Evolutionary conservation across 495 filamentous ascomycete species (phyloP).

Genomic region (Penicillium manginii): DNA sequence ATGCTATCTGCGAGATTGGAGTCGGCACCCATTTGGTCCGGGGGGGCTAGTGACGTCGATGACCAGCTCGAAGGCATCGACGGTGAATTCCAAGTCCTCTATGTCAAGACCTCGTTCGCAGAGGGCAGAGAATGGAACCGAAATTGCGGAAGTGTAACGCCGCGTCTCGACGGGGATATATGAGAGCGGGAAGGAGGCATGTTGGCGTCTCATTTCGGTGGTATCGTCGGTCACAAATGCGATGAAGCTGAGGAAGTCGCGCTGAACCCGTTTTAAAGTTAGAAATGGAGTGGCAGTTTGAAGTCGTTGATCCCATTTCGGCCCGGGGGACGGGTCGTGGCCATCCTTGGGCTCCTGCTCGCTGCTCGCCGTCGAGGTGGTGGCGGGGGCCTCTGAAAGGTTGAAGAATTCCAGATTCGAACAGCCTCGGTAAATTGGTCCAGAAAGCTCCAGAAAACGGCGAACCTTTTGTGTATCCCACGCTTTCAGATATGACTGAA

Average conservation of each 20-base stretch:
- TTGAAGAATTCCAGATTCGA: slow-evolving; percentile 84
- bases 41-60: slow-evolving; percentile 53
- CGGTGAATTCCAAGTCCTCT: slow-evolving; percentile 64
- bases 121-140: slow-evolving; percentile 63
- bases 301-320: slow-evolving; percentile 39
- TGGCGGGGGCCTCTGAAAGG: slow-evolving; percentile 42
- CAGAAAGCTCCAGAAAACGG: slow-evolving; percentile 57
- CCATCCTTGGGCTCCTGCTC: slow-evolving; percentile 32
- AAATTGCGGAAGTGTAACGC: slow-evolving; percentile 63
- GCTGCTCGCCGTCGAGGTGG: slow-evolving; percentile 6
- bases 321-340: slow-evolving; percentile 35
- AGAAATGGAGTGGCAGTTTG: slow-evolving; percentile 57
- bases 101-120: slow-evolving; percentile 60
- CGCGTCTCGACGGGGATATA: slow-evolving; percentile 65
- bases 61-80: slow-evolving; percentile 69
- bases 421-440: slow-evolving; percentile 59
- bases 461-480: slow-evolving; percentile 57
- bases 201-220: slow-evolving; percentile 54
- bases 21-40: slow-evolving; percentile 35
- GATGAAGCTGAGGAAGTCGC: slow-evolving; percentile 71
- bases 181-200: slow-evolving; percentile 71
- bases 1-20: slow-evolving; percentile 47
- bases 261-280: slow-evolving; percentile 68
- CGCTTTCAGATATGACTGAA: slow-evolving; percentile 63
- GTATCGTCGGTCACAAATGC: slow-evolving; percentile 62